Evolutionary conservation across 768 basidiomycete species (phyloP), one percentile per base, ranked within the genome.

Genomic region (Fomitopsis serialis): DNA sequence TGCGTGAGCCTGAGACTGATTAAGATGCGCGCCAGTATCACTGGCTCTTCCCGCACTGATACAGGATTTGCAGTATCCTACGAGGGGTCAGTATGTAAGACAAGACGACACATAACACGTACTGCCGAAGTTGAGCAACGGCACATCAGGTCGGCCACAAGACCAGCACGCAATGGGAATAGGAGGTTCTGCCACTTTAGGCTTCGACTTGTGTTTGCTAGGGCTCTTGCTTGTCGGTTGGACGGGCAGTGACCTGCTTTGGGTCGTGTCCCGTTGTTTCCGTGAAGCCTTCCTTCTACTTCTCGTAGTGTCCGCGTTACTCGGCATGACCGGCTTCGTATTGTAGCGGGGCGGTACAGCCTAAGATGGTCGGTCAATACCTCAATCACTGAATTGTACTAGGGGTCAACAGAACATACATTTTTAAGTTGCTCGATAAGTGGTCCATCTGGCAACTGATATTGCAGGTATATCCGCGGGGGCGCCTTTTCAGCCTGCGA

Each of bases 101-200:
- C 7, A 19, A 15, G 3, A 23, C 7, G 1, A n/a, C 32, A 9
- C 22, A 22, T 12, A 22, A 40, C 21, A 76, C 87, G 76, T 58
- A 89, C 88, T 77, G 40, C 87, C 88, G 53, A 86, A 86, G 64
- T 84, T 74, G 49, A 89, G 79, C n/a, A 90, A 72, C 7, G 88
- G 88, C 13, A 89, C 87, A 61, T 87, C 84, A 15, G 76, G 79
- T 63, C 80, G 76, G 42, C 78, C 77, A 65, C 87, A 90, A 6
- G 78, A 68, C 36, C 76, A 68, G 57, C 87, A 90, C 29, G 76
- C 70, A 8, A 81, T 81, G 42, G 71, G 68, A 1, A 73, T 70
- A 10, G 79, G 74, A 13, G 73, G 65, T 15, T 55, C 43, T 42
- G 64, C 63, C 10, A 57, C 46, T 52, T 72, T 75, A 1, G 63